Evolutionary conservation across 371 early-diverging fungal species (phyloP).

Genomic region (Mortierella sp.): DNA sequence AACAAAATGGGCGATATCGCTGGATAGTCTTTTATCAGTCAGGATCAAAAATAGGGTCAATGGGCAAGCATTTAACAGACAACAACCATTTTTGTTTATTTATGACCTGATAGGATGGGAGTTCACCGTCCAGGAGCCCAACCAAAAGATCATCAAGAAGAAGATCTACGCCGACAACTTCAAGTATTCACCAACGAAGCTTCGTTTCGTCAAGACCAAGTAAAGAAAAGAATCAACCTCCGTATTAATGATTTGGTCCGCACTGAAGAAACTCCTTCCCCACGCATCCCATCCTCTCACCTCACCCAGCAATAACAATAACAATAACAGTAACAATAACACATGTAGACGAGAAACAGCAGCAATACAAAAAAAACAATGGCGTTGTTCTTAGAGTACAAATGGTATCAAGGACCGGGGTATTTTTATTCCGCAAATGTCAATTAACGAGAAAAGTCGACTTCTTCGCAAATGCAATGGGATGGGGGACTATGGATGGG

Average conservation of each 20-base stretch:
- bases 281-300: neutral
- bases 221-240: conserved; percentile 67
- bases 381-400: neutral
- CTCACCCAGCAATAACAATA: neutral
- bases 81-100: neutral
- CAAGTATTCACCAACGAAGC: conserved; percentile 82
- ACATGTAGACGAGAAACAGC: neutral
- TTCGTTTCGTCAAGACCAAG: conserved; percentile 89
- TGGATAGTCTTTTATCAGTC: neutral
- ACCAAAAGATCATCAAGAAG: conserved; percentile 77
- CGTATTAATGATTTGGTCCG: conserved; percentile 2
- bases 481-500: neutral
- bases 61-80: neutral
- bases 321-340: neutral
- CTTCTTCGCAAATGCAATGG: neutral
- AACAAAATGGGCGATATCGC: neutral
- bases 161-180: conserved; percentile 95
- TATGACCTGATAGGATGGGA: conserved; percentile 74
- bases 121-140: conserved; percentile 91
- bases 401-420: conserved; percentile 8
- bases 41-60: neutral
- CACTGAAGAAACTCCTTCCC: neutral
- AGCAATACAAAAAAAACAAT: neutral
- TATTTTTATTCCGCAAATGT: neutral
- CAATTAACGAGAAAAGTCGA: neutral